A percentile compares a stretch with the other conserved stretches of the same genome.
Conservation (phyloP, 129 eudicot species). For the Arctium minus region DNA sequence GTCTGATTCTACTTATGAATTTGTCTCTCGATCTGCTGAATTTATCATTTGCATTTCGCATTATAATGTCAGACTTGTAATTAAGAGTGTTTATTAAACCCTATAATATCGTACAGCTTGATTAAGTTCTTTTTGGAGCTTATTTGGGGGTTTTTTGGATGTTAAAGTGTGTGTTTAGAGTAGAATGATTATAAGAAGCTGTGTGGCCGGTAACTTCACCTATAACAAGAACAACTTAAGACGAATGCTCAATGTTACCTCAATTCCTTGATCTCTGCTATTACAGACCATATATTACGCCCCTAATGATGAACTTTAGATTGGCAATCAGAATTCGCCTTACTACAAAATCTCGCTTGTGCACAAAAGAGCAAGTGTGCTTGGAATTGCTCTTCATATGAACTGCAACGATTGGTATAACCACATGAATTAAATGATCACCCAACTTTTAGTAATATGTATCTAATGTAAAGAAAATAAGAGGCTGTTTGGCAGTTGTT, state of each 20-base stretch:
- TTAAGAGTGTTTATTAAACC: not conserved
- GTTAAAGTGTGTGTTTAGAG: not conserved
- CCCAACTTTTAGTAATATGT: not conserved
- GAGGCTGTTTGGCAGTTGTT: too few species aligned
- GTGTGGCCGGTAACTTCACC: not conserved
- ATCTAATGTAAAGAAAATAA: not conserved
- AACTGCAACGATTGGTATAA: not conserved
- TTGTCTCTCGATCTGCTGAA: slow-evolving; percentile 4
- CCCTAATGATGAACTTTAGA: not conserved
- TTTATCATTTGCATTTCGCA: slow-evolving; percentile 14
- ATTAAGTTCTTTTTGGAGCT: slow-evolving; percentile 11
- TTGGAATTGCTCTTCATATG: not conserved
- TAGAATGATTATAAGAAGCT: not conserved
- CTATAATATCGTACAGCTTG: not conserved
- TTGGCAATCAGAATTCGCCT: slow-evolving; percentile 1
- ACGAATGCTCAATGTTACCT: not conserved
- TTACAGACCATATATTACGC: not conserved
- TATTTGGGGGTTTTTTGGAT: not conserved
- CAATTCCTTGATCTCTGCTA: slow-evolving; percentile 16
- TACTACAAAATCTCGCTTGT: not conserved
- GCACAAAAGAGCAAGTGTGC: not conserved
- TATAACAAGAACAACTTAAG: not conserved
- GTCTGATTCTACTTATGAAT: slow-evolving; percentile 18
- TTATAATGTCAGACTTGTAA: not conserved
- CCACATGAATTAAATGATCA: not conserved